Evolutionary conservation across 2,329 filamentous ascomycete species (phyloP).

Genomic region (Diaporthe humulicola): DNA sequence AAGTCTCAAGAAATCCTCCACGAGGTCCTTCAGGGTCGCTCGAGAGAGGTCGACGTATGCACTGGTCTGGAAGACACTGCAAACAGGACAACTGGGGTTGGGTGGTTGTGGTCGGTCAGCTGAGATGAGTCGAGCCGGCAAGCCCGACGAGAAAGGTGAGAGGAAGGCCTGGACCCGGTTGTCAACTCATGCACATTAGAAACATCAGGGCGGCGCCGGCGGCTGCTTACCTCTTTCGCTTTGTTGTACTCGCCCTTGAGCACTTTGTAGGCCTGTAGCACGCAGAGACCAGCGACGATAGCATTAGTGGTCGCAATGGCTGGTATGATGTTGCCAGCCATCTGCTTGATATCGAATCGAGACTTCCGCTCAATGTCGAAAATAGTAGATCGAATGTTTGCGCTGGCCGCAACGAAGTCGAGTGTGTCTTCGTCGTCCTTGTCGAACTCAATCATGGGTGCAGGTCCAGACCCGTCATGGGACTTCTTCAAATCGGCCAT

Average conservation of each 20-base stretch:
- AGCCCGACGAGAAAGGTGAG: conserved; percentile 68
- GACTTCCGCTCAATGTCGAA: conserved; percentile 91
- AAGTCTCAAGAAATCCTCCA: conserved; percentile 78
- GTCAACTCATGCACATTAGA: conserved; percentile 7
- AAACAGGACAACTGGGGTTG: conserved; percentile 87
- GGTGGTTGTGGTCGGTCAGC: conserved; percentile 72
- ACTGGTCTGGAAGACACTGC: conserved; percentile 78
- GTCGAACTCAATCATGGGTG: conserved; percentile 86
- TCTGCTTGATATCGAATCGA: conserved; percentile 97
- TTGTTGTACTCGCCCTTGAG: conserved; percentile 78
- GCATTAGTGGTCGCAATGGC: conserved; percentile 98
- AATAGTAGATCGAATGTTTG: conserved; percentile 89
- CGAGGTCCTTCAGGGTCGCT: conserved; percentile 83
- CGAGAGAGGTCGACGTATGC: conserved; percentile 76
- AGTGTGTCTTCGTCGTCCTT: conserved; percentile 97
- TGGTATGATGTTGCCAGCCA: conserved; percentile 99
- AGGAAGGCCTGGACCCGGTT: conserved; percentile 75
- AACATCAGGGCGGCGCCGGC: neutral
- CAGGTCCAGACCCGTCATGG: conserved; percentile 59
- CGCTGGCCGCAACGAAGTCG: conserved; percentile 91
- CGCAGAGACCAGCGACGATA: conserved; percentile 92
- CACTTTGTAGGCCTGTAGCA: conserved; percentile 93
- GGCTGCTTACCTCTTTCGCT: conserved; percentile 76
- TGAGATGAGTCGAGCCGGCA: conserved; percentile 67
- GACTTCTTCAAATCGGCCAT: conserved; percentile 72